Evolutionary conservation across 257 asterid genomes (phyloP), one percentile per base, ranked within the genome.

Genomic region (Buddleja alternifolia): DNA sequence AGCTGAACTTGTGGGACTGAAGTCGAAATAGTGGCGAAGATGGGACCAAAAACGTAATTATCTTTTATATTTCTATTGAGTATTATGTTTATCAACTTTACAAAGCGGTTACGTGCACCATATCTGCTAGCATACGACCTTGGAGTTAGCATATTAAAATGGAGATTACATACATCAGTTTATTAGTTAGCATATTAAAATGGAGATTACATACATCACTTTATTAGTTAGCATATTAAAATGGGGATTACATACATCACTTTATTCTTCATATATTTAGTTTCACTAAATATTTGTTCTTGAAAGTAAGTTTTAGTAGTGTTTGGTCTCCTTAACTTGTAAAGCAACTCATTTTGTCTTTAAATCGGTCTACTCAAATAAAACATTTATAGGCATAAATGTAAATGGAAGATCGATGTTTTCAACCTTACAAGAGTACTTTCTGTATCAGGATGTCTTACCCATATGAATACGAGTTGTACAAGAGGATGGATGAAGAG

Each of bases 381-480:
- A 15, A 71, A 42, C n/a, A 40, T 24, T 16, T 36, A n/a, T 15
- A 17, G 9, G 23, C 7, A n/a, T 16, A 46, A 44, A 16, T n/a
- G 12, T 17, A 9, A 7, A 6, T 36, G 16, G 59, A 66, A 23
- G 39, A 52, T 37, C 10, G 36, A 48, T 17, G 48, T 12, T 29
- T 21, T 16, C 48, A 34, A 57, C 63, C 60, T 63, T 51, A 70
- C 53, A 11, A 8, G 34, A 15, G 24, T 59, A 66, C 55, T 69
- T 56, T 25, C 57, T 32, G 57, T 73, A 45, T 69, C 77, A 93
- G 98, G 89, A 88, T 88, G 98, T 72, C 95, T 8, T 76, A 93
- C 39, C 98, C 98, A 4, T 76, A 86, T 16, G 84, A 76, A 50
- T 90, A 93, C 36, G 96, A 93, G 81, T 23, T 93, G 82, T 90